Percentiles rank a stretch among this genome's conserved stretches.
phyloP scores from a whole-genome alignment of 768 basidiomycete species.

The Trametes cubensis region DNA sequence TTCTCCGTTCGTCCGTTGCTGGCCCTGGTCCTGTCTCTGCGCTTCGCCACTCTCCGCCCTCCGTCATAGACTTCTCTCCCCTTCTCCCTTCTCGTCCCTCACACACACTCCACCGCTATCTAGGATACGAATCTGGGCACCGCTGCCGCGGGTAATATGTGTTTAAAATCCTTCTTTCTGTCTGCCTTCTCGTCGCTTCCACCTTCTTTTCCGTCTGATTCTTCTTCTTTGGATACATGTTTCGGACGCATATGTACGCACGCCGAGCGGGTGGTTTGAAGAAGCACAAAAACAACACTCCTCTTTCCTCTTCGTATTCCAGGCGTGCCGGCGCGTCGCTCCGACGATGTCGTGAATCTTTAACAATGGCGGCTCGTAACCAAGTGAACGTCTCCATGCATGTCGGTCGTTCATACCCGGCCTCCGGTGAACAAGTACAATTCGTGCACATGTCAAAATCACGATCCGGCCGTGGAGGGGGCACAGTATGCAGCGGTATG shows the following conservation, averaged over 20 bases:
- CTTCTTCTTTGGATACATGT: slow-evolving; percentile 4
- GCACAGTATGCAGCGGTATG: no score
- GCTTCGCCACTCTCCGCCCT: slow-evolving; percentile 4
- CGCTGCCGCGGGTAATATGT: slow-evolving; percentile 9
- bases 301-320: no score
- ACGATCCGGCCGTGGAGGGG: no score
- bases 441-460: no score
- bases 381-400: no score
- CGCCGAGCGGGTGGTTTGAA: background rate
- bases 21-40: background rate
- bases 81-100: background rate
- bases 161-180: background rate
- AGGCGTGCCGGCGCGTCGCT: no score
- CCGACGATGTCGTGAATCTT: no score
- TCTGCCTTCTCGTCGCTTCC: background rate
- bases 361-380: no score
- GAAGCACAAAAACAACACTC: background rate
- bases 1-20: background rate
- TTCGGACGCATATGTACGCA: background rate
- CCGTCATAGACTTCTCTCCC: slow-evolving; percentile 11
- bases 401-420: no score
- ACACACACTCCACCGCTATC: slow-evolving; percentile 4
- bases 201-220: background rate
- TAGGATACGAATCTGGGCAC: slow-evolving; percentile 12
- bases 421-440: no score